phyloP scores from a whole-genome alignment of 345 rosid species.

The Atalantia buxifolia region DNA sequence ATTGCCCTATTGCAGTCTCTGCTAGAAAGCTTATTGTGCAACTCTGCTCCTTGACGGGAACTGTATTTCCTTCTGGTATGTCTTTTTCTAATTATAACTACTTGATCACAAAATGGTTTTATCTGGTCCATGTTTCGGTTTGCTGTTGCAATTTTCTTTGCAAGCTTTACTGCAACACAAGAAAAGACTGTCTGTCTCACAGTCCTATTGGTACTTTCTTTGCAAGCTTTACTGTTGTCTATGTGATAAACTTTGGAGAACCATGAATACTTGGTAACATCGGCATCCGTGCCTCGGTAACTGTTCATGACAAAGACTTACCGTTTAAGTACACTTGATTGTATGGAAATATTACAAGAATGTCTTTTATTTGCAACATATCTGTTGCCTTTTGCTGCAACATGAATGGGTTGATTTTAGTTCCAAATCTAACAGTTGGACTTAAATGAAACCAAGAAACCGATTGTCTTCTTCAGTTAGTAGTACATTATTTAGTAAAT shows the following conservation, averaged over 20 bases:
- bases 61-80: constrained; percentile 76
- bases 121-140: background rate
- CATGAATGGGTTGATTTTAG: background rate
- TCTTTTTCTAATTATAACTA: background rate
- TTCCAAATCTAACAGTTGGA: background rate
- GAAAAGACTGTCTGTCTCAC: too few relatives aligned
- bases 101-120: background rate
- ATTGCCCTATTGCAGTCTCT: constrained; percentile 91
- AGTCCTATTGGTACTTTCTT: too few relatives aligned
- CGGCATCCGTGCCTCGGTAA: background rate
- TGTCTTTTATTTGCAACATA: background rate
- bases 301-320: background rate
- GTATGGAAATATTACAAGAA: background rate
- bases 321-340: background rate
- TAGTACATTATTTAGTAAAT: background rate
- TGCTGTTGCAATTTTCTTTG: background rate
- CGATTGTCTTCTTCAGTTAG: background rate
- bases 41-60: constrained; percentile 83
- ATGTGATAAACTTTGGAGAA: background rate
- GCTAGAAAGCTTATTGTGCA: constrained; percentile 93
- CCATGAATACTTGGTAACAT: background rate
- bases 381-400: background rate
- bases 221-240: too few relatives aligned
- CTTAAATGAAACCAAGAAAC: background rate
- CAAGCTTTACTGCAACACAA: too few relatives aligned